Conservation (phyloP, 192 early-diverging fungal species). For the Backusella parvicylindrica region DNA sequence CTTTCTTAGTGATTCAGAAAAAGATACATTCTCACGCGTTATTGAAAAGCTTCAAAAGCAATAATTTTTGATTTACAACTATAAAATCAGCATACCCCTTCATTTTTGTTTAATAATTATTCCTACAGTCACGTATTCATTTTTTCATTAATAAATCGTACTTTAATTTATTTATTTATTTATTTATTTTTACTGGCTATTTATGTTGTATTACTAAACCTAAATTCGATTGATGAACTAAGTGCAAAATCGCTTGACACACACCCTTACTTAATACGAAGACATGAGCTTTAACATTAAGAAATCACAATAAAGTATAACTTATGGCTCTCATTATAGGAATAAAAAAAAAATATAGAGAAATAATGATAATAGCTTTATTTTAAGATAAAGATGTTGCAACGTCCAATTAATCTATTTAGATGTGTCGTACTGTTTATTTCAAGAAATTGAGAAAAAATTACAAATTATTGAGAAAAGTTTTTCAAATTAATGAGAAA, state of each 20-base stretch:
- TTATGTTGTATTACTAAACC: background rate
- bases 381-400: no score
- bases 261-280: background rate
- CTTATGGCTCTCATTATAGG: background rate
- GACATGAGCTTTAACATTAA: background rate
- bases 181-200: no score
- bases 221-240: background rate
- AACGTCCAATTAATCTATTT: no score
- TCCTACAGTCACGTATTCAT: background rate
- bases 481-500: no score
- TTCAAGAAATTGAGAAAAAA: no score
- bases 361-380: no score
- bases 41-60: background rate
- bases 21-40: background rate
- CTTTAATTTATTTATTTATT: background rate
- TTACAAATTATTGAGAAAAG: no score
- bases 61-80: background rate
- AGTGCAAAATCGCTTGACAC: background rate
- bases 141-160: background rate
- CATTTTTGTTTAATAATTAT: background rate
- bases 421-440: no score
- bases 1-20: background rate
- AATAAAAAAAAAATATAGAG: background rate
- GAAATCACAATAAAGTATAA: background rate
- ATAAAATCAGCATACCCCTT: background rate